A percentile compares a stretch with the other conserved stretches of the same genome.
These are phyloP conservation scores for Benincasa hispida DNA, from an alignment of 306 rosid genomes.

Conservation along the genomic window DNA sequence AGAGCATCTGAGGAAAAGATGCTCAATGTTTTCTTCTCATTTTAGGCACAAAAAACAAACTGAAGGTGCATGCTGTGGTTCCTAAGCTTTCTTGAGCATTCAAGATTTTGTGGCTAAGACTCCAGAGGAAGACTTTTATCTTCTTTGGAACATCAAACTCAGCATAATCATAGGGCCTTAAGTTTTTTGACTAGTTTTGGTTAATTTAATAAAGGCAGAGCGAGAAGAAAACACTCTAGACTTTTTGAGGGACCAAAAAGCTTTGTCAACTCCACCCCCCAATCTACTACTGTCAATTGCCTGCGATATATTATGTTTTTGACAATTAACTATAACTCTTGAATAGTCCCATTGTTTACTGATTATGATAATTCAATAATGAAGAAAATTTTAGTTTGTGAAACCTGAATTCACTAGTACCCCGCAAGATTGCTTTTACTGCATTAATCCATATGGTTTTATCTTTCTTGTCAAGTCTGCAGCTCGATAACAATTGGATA, in stretches of 20 bases:
- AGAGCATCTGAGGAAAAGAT: too few relatives aligned
- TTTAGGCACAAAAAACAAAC: neutral
- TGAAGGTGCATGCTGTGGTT: neutral
- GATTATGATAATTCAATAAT: neutral
- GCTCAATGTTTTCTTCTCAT: neutral
- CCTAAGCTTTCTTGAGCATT: neutral
- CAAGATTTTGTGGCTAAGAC: neutral
- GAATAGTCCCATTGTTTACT: neutral
- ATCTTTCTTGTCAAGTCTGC: neutral
- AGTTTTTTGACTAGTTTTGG: neutral
- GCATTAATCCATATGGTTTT: neutral
- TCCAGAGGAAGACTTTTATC: neutral
- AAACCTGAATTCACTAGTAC: neutral
- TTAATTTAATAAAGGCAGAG: neutral
- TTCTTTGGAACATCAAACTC: neutral
- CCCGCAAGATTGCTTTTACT: neutral
- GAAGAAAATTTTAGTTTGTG: neutral
- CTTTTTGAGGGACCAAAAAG: neutral
- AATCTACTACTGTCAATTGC: neutral
- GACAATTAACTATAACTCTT: neutral
- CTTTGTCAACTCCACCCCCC: neutral
- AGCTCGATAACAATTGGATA: neutral
- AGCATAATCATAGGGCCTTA: neutral
- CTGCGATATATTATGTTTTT: neutral
- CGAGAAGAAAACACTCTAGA: neutral